Base-by-base conservation (phyloP, 1,139 yeast genomes). In the Debaryomycetaceae sp. region DNA sequence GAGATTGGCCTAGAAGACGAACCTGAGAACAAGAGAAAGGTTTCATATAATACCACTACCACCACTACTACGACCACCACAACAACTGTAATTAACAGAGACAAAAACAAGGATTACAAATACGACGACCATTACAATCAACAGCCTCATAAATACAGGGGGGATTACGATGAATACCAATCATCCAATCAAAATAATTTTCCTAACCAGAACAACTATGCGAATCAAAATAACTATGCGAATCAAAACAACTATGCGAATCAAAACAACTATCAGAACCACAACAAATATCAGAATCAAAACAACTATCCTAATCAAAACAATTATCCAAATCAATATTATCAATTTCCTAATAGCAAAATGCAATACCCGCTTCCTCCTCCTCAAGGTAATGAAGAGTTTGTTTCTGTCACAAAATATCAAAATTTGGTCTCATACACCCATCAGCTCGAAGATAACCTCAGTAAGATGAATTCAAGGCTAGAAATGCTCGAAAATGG, bases 361-460 rank as follows among this genome's bases (percentile, higher is more conserved):
- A 7, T 11, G 8, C 31, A 27, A 8, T 4, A 27, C 31, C 8
- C 31, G 11, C 40, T 24, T 3, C 41, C 41, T 33, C 34, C 36
- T 24, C 8, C 3, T n/a, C 41, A 34, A 37, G 23, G 30, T n/a
- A 20, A 51, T 17, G 55, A 51, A 11, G 57, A 54, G 17, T 57
- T 48, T 45, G 68, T 70, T 13, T 55, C 66, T 11, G 49, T 63
- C 44, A 57, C 62, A 3, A 58, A 59, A 46, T 70, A 70, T 49
- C 69, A 68, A 43, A 71, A 69, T 41, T 58, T 70, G 42, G 65
- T 68, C 23, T 53, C 57, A 7, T 69, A 69, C 47, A 66, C 75
- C 4, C 66, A 63, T 34, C 52, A 63, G 1, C 53, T 70, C 24
- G 72, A 70, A 48, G 64, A 62, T 23, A 61, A 55, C 42, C 49